A percentile compares a stretch with the other conserved stretches of the same genome.
Conservation (phyloP, 139 green algal genomes). For the Chlamydomonas applanata region DNA sequence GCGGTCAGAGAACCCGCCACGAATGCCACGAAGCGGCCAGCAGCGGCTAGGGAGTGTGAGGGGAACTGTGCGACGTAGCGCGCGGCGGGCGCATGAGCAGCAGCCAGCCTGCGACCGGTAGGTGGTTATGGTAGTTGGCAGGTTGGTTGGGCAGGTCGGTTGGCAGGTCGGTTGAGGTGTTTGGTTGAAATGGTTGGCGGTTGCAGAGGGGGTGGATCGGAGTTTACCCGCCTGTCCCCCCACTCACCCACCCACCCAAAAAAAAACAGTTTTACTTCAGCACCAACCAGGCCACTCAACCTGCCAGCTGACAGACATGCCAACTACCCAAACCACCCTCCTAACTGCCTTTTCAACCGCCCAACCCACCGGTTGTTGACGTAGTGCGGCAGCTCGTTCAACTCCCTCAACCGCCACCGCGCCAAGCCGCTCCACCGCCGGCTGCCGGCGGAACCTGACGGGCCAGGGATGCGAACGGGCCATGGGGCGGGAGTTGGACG, state of each 20-base stretch:
- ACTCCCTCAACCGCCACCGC: slow-evolving; percentile 81
- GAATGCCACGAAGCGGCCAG: slow-evolving; percentile 49
- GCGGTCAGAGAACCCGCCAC: slow-evolving; percentile 79
- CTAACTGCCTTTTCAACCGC: too few species aligned
- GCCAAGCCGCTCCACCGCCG: slow-evolving; percentile 76
- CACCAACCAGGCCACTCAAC: too few species aligned
- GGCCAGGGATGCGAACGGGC: too few species aligned
- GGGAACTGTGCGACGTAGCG: slow-evolving; percentile 86
- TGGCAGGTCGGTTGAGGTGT: too few species aligned
- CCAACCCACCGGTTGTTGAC: slow-evolving; percentile 57
- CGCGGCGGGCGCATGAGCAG: slow-evolving; percentile 66
- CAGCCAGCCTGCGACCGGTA: slow-evolving; percentile 57
- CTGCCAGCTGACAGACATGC: slow-evolving; percentile 1
- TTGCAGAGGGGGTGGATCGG: too few species aligned
- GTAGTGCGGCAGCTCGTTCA: slow-evolving; percentile 95
- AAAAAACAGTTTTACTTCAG: too few species aligned
- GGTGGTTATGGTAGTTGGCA: neutral
- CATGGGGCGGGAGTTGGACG: too few species aligned
- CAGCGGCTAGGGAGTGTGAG: slow-evolving; percentile 51
- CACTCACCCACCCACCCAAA: too few species aligned
- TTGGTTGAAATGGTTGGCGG: too few species aligned
- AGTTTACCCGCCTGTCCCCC: too few species aligned
- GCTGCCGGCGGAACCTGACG: slow-evolving; percentile 31
- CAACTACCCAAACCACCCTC: neutral
- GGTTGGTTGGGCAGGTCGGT: neutral